Evolutionary conservation across 2,329 filamentous ascomycete species (phyloP), one percentile per base, ranked within the genome.

Genomic region (Chaetoscypha palmicola): DNA sequence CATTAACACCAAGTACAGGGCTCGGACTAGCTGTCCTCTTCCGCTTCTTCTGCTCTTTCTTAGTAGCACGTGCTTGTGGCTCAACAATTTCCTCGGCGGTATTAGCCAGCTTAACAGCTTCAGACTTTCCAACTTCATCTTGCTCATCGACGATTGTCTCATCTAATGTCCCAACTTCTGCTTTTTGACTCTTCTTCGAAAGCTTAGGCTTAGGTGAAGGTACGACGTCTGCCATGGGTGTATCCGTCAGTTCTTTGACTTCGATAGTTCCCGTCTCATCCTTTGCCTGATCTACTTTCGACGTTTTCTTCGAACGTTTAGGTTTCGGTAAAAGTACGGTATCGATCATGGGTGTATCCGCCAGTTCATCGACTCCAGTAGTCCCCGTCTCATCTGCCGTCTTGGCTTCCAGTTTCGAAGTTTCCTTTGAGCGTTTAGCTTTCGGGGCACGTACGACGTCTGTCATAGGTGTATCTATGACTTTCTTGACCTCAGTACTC

Each of bases 41-140:
- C n/a, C 53, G 45, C 28, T 45, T 49, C 16, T 20, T 20, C 17
- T 22, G 37, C 16, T 43, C 41, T n/a, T n/a, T n/a, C n/a, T n/a
- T n/a, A n/a, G n/a, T n/a, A n/a, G n/a, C n/a, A n/a, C n/a, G 9
- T 12, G 28, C 28, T 31, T 11, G 28, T 14, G 16, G 11, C 12
- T 31, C 28, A 14, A 9, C 28, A 17, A 10, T 19, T 34, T 19
- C 32, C 32, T 16, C 19, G 19, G 17, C 5, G 10, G 32, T 16
- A 34, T 16, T 3, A 19, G n/a, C 32, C 14, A 34, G 32, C 14
- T 19, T 9, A 17, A 16, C 32, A 34, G 14, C 32, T 10, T 34
- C 32, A 16, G n/a, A 10, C 4, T 9, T 4, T 7, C 4, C n/a
- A 4, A n/a, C 32, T 19, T 34, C 32, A 19, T 34, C n/a, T 16